phyloP scores from a whole-genome alignment of 306 rosid genomes.

The Betula pendula region DNA sequence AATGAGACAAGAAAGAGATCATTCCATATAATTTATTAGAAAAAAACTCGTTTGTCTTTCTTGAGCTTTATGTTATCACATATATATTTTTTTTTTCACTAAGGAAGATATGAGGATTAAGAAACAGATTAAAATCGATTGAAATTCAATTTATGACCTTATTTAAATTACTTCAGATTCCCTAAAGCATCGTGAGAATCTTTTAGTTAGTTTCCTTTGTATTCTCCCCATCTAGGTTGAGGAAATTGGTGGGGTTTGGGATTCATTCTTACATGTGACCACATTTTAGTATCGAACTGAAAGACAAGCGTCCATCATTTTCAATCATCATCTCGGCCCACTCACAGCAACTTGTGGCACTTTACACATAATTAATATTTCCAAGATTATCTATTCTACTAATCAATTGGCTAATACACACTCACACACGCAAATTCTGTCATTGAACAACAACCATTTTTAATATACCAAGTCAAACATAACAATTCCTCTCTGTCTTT shows the following conservation, averaged over 20 bases:
- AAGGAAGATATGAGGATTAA: neutral
- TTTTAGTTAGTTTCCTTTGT: neutral
- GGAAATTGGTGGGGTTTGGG: neutral
- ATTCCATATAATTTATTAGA: neutral
- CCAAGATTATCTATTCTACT: too few species aligned
- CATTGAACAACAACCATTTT: too few species aligned
- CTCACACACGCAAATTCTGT: too few species aligned
- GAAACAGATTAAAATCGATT: neutral
- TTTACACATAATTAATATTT: too few species aligned
- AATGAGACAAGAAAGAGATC: neutral
- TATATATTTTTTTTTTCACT: neutral
- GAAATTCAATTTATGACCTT: slow-evolving; percentile 1
- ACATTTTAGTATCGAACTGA: neutral
- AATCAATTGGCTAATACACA: too few species aligned
- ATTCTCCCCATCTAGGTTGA: neutral
- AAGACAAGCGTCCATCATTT: neutral
- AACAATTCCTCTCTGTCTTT: too few species aligned
- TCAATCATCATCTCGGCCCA: neutral
- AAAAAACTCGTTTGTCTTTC: neutral
- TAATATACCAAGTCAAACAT: too few species aligned
- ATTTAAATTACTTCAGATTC: neutral
- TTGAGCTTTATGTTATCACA: neutral
- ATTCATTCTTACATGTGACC: neutral
- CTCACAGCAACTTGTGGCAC: neutral
- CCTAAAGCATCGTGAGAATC: neutral